Conservation (phyloP, 768 basidiomycete genomes). For the Trametes villosa region DNA sequence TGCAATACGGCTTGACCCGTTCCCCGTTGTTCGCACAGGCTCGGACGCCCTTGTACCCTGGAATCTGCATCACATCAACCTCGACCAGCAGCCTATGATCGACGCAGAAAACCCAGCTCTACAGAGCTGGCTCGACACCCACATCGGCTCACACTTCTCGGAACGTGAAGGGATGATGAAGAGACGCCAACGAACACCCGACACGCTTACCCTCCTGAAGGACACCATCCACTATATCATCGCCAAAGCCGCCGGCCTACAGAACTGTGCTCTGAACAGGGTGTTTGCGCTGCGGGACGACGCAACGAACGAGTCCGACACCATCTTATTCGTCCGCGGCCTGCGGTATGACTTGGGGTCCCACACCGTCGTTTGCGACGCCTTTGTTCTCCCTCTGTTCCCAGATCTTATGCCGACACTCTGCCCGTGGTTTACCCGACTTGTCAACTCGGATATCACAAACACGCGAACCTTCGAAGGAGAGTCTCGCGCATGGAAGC, state of each 20-base stretch:
- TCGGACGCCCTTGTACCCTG: slow-evolving; percentile 22
- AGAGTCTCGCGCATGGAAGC: slow-evolving; percentile 51
- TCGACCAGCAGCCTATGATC: slow-evolving; percentile 41
- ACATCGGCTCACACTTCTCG: slow-evolving; percentile 39
- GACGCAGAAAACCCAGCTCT: slow-evolving; percentile 24
- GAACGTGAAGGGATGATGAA: slow-evolving; percentile 32
- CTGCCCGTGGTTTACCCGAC: neutral
- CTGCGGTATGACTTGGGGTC: slow-evolving; percentile 54
- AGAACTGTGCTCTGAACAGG: slow-evolving; percentile 18
- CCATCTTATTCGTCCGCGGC: slow-evolving; percentile 50
- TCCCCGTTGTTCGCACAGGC: slow-evolving; percentile 31
- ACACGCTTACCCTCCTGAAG: slow-evolving; percentile 40
- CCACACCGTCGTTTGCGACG: slow-evolving; percentile 56
- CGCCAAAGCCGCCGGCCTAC: slow-evolving; percentile 31
- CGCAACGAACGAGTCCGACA: slow-evolving; percentile 33
- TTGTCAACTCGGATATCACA: slow-evolving; percentile 20
- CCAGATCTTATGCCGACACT: slow-evolving; percentile 23
- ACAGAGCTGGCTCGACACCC: slow-evolving; percentile 38
- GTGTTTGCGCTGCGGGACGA: slow-evolving; percentile 31
- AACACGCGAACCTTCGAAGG: slow-evolving; percentile 45
- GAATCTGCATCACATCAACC: slow-evolving; percentile 46
- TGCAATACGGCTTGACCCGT: slow-evolving; percentile 30
- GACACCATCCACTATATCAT: slow-evolving; percentile 38
- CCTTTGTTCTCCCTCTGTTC: slow-evolving; percentile 47
- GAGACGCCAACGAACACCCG: slow-evolving; percentile 28